Conservation (phyloP, 495 filamentous ascomycete genomes). For the Hypomontagnella submonticulosa region DNA sequence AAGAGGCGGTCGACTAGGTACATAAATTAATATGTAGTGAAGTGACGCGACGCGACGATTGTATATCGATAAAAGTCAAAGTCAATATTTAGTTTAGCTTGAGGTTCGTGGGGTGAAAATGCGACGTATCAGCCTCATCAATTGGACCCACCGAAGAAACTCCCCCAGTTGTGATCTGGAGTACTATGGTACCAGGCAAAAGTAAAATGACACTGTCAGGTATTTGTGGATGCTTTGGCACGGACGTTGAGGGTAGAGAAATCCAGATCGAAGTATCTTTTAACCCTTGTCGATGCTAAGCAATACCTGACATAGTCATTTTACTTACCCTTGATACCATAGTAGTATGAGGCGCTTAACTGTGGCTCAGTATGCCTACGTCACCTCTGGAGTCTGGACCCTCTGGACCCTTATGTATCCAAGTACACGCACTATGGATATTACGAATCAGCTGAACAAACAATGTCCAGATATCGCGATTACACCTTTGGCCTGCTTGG, state of each 20-base stretch:
- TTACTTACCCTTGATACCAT: not conserved
- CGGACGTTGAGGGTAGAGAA: too few relatives aligned
- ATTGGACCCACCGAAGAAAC: slow-evolving; percentile 6
- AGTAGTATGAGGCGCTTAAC: slow-evolving; percentile 14
- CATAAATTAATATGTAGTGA: slow-evolving; percentile 10
- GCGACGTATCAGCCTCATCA: slow-evolving; percentile 4
- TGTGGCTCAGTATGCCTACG: slow-evolving; percentile 24
- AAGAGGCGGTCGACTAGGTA: not conserved
- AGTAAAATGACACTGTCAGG: too few relatives aligned
- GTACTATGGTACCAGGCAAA: too few relatives aligned
- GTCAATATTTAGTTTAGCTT: slow-evolving; percentile 47
- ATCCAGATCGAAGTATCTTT: too few relatives aligned
- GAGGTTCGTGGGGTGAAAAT: slow-evolving; percentile 32
- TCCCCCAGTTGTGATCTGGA: not conserved
- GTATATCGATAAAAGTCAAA: slow-evolving; percentile 31
- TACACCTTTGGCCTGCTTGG: not conserved
- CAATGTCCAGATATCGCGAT: slow-evolving; percentile 17
- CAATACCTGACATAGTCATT: too few relatives aligned
- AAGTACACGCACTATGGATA: not conserved
- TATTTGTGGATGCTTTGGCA: too few relatives aligned
- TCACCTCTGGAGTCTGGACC: slow-evolving; percentile 14
- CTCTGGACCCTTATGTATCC: slow-evolving; percentile 3
- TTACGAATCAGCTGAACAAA: slow-evolving; percentile 21
- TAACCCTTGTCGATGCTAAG: too few relatives aligned
- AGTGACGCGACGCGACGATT: slow-evolving; percentile 44